These are phyloP conservation scores for Setaria viridis DNA, from an alignment of 202 grass and related monocot genomes.

Conservation along the genomic window DNA sequence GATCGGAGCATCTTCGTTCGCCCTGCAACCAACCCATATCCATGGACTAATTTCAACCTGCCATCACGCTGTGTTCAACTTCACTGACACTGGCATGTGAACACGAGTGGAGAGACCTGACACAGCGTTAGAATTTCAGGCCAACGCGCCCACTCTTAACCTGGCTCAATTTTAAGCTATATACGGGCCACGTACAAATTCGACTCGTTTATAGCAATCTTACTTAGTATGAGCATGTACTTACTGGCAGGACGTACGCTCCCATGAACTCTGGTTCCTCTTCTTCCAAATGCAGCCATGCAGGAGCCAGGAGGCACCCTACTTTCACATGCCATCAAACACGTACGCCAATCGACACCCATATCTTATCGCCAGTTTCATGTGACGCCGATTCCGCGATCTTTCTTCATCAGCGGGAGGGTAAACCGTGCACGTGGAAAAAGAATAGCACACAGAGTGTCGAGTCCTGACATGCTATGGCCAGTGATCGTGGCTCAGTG, in stretches of 20 bases:
- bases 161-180: background rate
- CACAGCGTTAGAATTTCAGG: background rate
- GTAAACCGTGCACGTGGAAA: constrained; percentile 28
- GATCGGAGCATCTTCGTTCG: constrained; percentile 26
- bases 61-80: constrained; percentile 4
- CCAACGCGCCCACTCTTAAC: background rate
- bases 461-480: background rate
- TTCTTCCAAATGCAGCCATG: constrained; percentile 4
- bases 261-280: background rate
- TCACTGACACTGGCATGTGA: constrained; percentile 39
- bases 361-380: background rate
- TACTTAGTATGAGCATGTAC: background rate
- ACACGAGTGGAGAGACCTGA: background rate
- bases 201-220: background rate
- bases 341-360: background rate
- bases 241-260: no score
- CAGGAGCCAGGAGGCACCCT: no score
- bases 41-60: constrained; percentile 37
- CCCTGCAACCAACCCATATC: constrained; percentile 17
- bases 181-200: background rate
- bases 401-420: background rate
- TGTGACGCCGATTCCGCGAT: constrained; percentile 2
- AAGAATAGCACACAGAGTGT: background rate
- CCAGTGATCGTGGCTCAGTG: background rate
- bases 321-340: constrained; percentile 10